Evolutionary conservation across 768 basidiomycete genomes (phyloP), one percentile per base, ranked within the genome.

Genomic region (Leccinum sublutescens): DNA sequence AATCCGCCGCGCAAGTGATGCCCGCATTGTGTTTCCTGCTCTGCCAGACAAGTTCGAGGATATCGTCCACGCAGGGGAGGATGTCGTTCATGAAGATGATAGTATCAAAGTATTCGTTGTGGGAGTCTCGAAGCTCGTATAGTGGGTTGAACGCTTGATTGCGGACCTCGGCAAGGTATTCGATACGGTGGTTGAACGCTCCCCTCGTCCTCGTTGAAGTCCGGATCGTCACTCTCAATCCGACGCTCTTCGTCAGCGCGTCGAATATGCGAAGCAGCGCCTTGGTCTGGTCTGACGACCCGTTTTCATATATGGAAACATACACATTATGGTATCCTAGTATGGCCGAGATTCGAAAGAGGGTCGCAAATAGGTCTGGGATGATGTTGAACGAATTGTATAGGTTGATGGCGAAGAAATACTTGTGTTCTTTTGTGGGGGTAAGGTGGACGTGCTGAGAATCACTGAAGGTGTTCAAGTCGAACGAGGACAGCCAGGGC

Each of bases 81-180:
- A 99, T 89, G 74, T 99, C 97, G 83, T 99, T 99, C 95, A 98
- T 98, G 82, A 99, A 99, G 60, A 98, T 79, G 77, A 99, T 91
- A 38, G 89, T 85, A 77, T 99, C 96, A 65, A 98, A 99, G 66
- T 92, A 88, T 76, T 98, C 96, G 71, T 90, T 90, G 71, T 95
- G 87, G 25, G 88, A 78, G 71, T 97, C 95, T 43, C 97, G 82
- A 38, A 97, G 82, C 69, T 98, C 97, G 76, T 96, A 91, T 23
- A 98, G 79, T 1, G 97, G 97, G 2, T 91, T 94, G 72, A 99
- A 91, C 14, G 97, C 97, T 27, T 93, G 89, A 73, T 99, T 98
- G 60, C 97, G 91, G n/a, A 99, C 96, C 71, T 99, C 96, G n/a
- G 97, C 97, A 54, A 99, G 88, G 77, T 99, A 99, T 75, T 99